Base-by-base conservation (phyloP, 805 yeast genomes). In the Tetrapisispora iriomotensis region DNA sequence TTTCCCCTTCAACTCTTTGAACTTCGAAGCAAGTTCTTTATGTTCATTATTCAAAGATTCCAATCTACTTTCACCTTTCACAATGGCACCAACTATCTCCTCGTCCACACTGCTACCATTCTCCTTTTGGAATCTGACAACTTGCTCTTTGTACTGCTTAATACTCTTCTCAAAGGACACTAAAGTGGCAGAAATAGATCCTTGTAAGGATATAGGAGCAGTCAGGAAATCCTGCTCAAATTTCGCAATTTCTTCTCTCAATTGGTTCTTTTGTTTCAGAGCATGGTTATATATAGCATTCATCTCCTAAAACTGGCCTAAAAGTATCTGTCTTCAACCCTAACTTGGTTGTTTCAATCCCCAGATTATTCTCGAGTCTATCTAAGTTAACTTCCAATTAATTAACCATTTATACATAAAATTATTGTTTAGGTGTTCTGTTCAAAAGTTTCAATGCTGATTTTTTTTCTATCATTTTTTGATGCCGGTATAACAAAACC, bases 261-360 rank as follows among this genome's bases (percentile, higher is more conserved):
- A 64, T 21, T 78, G 69, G 50, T 76, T 84, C 23, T 86, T 75
- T 61, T 88, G 96, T 60, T 85, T 86, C 39, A 82, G 70, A 8
- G 95, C 96, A 60, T 85, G 94, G 63, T 85, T 90, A 64, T 81
- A 86, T 38, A 88, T 68, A 21, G 95, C 79, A 63, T 87, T 88
- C 97, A 37, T 37, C 12, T 23, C 21, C 29, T n/a, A 27, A n/a
- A n/a, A n/a, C n/a, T n/a, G n/a, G n/a, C n/a, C n/a, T n/a, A n/a
- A n/a, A n/a, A n/a, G n/a, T n/a, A n/a, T n/a, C n/a, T n/a, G n/a
- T n/a, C n/a, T n/a, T n/a, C n/a, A n/a, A n/a, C n/a, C n/a, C n/a
- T n/a, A n/a, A n/a, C n/a, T n/a, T n/a, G n/a, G n/a, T n/a, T n/a
- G n/a, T n/a, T n/a, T n/a, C n/a, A n/a, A n/a, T n/a, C n/a, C n/a